Evolutionary conservation across 2,329 filamentous ascomycete genomes (phyloP).

Genomic region (Fusarium sterilihyphosum): DNA sequence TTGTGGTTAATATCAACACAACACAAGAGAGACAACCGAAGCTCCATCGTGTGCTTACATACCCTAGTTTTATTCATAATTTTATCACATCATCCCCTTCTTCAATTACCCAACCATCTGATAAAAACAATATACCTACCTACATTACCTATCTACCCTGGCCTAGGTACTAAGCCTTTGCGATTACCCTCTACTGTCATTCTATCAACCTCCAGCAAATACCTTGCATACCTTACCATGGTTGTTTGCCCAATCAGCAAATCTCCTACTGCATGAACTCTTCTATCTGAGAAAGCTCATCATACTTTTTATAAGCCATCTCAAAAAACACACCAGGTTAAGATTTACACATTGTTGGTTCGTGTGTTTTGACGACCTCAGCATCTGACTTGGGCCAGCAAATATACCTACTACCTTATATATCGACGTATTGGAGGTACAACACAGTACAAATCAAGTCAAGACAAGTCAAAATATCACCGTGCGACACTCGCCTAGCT

Average conservation of each 20-base stretch:
- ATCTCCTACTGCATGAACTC: background rate
- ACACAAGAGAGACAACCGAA: background rate
- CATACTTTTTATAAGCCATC: background rate
- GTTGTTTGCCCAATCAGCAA: background rate
- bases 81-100: background rate
- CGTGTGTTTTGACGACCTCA: background rate
- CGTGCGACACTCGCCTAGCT: background rate
- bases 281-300: background rate
- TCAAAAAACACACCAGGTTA: background rate
- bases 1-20: constrained; percentile 1
- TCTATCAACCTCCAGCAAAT: background rate
- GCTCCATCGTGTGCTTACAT: background rate
- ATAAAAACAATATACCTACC: background rate
- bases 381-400: background rate
- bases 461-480: background rate
- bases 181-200: background rate
- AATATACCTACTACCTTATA: background rate
- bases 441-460: background rate
- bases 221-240: background rate
- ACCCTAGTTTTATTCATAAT: background rate
- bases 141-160: background rate
- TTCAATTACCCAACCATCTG: background rate
- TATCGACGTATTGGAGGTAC: background rate
- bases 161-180: background rate
- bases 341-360: background rate